Evolutionary conservation across 495 filamentous ascomycete genomes (phyloP).

Genomic region (Pseudevernia furfuracea): DNA sequence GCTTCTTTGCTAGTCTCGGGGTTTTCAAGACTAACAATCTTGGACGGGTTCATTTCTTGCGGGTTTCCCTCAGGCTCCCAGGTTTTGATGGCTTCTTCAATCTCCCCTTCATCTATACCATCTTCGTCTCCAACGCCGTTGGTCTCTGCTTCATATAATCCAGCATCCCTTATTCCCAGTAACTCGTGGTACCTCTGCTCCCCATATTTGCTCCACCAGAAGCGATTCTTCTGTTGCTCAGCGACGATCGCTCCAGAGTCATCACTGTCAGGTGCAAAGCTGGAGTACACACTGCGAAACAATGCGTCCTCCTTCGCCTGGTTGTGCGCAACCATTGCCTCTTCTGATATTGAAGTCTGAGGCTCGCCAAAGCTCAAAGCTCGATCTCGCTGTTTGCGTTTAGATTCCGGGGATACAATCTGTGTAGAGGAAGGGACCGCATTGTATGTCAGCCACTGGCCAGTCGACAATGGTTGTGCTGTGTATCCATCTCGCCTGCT

Average conservation of each 20-base stretch:
- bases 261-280: constrained; percentile 78
- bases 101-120: constrained; percentile 39
- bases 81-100: constrained; percentile 45
- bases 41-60: constrained; percentile 38
- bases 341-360: constrained; percentile 41
- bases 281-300: constrained; percentile 76
- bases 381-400: constrained; percentile 62
- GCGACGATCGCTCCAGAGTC: constrained; percentile 68
- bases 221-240: constrained; percentile 56
- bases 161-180: constrained; percentile 35
- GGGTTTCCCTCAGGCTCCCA: constrained; percentile 39
- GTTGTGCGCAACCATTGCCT: constrained; percentile 42
- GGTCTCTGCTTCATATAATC: constrained; percentile 21
- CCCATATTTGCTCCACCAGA: constrained; percentile 86
- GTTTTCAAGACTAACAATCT: constrained; percentile 37
- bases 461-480: constrained; percentile 49
- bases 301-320: constrained; percentile 62
- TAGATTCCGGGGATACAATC: constrained; percentile 45
- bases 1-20: constrained; percentile 48
- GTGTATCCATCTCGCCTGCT: constrained; percentile 50
- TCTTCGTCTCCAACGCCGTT: constrained; percentile 24
- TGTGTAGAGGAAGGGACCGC: constrained; percentile 32
- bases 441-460: constrained; percentile 62
- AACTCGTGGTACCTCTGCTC: constrained; percentile 49
- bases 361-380: constrained; percentile 60